Evolutionary conservation across 2,329 filamentous ascomycete genomes (phyloP).

Genomic region (Alternaria arbusti): DNA sequence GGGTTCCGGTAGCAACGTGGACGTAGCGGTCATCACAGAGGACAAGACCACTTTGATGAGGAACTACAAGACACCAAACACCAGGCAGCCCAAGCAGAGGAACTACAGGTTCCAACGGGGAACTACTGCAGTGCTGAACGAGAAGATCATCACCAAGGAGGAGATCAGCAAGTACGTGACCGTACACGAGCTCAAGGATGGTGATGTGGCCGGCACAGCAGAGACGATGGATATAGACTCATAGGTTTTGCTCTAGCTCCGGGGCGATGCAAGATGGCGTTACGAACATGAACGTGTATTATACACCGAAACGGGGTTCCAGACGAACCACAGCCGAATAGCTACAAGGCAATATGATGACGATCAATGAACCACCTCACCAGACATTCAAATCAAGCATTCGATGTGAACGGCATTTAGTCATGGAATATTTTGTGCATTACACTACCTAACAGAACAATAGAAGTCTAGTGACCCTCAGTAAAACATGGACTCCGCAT

Average conservation of each 20-base stretch:
- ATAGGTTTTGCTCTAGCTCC: constrained; percentile 21
- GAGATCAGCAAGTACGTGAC: constrained; percentile 94
- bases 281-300: constrained; percentile 30
- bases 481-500: not conserved
- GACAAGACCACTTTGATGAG: constrained; percentile 94
- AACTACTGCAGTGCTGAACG: constrained; percentile 94
- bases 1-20: constrained; percentile 95
- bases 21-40: constrained; percentile 91
- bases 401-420: not conserved
- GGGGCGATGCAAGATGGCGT: constrained; percentile 16
- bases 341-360: constrained; percentile 23
- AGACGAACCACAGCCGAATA: constrained; percentile 9
- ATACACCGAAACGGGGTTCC: constrained; percentile 15
- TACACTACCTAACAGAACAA: not conserved
- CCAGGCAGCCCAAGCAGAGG: constrained; percentile 87
- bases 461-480: not conserved
- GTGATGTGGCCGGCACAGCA: constrained; percentile 65
- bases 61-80: constrained; percentile 92
- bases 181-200: constrained; percentile 80
- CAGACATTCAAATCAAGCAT: not conserved
- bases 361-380: constrained; percentile 8
- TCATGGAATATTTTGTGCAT: not conserved
- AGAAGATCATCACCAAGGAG: constrained; percentile 94
- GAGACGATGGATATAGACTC: constrained; percentile 71
- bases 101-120: constrained; percentile 90